Evolutionary conservation across 2,329 filamentous ascomycete genomes (phyloP).

Genomic region (Aaosphaeria arxii): DNA sequence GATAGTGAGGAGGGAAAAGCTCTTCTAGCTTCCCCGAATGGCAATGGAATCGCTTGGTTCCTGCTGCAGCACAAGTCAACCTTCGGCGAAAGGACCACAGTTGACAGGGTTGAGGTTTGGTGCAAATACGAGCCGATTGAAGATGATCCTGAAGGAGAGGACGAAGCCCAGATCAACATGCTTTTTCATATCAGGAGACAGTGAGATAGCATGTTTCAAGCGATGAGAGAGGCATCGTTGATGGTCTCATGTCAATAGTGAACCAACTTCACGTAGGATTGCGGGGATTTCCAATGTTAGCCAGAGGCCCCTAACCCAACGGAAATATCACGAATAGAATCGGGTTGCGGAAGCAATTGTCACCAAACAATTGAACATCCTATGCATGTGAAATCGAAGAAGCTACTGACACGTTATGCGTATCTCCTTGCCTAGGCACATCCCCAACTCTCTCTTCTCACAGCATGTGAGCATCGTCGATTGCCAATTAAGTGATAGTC

Average conservation of each 20-base stretch:
- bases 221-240: neutral
- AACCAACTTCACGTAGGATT: neutral
- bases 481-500: too few relatives aligned
- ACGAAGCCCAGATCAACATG: neutral
- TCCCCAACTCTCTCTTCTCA: too few relatives aligned
- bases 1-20: constrained; percentile 1
- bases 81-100: constrained; percentile 1
- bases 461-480: too few relatives aligned
- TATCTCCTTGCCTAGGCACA: too few relatives aligned
- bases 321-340: too few relatives aligned
- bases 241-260: neutral
- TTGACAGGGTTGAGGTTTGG: constrained; percentile 1
- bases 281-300: neutral
- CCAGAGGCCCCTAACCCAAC: neutral
- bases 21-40: constrained; percentile 2
- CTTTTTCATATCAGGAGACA: neutral
- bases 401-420: too few relatives aligned
- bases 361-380: too few relatives aligned
- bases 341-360: too few relatives aligned
- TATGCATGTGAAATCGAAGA: too few relatives aligned
- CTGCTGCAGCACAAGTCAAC: constrained; percentile 1
- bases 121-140: neutral
- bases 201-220: neutral
- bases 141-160: neutral
- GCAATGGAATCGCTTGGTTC: neutral